Base-by-base conservation (phyloP, 2,329 filamentous ascomycete genomes). In the Penicillium sp. region DNA sequence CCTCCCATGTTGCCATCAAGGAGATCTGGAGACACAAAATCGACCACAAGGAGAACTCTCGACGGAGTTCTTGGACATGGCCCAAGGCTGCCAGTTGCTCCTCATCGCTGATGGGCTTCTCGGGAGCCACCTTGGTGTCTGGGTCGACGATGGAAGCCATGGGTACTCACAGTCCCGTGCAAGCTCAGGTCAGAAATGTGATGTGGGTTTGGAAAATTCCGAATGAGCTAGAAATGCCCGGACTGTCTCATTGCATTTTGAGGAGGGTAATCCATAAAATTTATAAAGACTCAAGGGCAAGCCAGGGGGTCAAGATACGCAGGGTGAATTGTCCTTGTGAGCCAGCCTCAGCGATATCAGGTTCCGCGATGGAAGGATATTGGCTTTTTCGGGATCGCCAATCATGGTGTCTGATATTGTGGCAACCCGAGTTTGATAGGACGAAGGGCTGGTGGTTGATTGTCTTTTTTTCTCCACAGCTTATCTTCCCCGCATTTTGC, bases 1-100 rank as follows among this genome's bases (percentile, higher is more conserved):
- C 82, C 59, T 84, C 82, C 82, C 82, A 84, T 10, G 82, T 84
- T 40, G 78, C 82, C 81, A 84, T 84, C 49, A 84, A 71, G 50
- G 80, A 83, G 8, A 83, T 70, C 50, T 80, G 80, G 6, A 84
- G 70, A 15, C 76, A 76, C 9, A 68, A 56, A 1, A 84, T 72
- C 0, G 82, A 80, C 67, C 78, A 79, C 1, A 84, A 65, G 0
- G 80, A 80, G 65, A 82, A 81, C 60, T 79, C 68, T 58, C 76
- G 60, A 15, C 68, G 58, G 12, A 76, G 65, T 50, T 76, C 69
- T 76, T 64, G 67, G 12, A 68, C 58, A 60, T 68, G 66, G 19
- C 66, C 66, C 24, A 68, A 56, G 13, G 66, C 61, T 17, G 66
- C 64, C 45, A 69, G 58, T 63, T 69, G 66, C n/a, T 67, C 66